Percentiles rank a stretch among this genome's conserved stretches.
Conservation (phyloP, 2,329 filamentous ascomycete species). For the Verticillium zaregamsianum region DNA sequence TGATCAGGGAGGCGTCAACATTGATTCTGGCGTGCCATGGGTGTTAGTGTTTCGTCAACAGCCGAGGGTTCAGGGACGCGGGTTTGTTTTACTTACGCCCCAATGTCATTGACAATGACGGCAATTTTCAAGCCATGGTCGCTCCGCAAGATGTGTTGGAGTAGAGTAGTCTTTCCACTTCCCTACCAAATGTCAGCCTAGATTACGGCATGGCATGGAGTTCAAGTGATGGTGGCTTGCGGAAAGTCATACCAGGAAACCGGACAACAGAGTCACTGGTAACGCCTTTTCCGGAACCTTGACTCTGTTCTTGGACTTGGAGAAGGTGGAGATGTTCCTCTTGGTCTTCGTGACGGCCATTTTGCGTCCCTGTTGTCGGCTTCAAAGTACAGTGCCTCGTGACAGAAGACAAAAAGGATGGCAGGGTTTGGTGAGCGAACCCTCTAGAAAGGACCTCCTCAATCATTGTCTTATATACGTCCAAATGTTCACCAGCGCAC, state of each 20-base stretch:
- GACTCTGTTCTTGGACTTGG: neutral
- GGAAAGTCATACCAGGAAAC: conserved; percentile 44
- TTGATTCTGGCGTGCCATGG: conserved; percentile 43
- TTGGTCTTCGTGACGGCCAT: conserved; percentile 2
- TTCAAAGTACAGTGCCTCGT: neutral
- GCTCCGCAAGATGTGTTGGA: conserved; percentile 64
- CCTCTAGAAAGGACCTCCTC: neutral
- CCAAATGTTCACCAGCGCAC: neutral
- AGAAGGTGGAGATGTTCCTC: conserved; percentile 6
- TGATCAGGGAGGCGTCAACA: conserved; percentile 60
- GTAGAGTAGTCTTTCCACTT: conserved; percentile 66
- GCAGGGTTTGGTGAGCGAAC: neutral
- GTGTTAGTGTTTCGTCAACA: neutral
- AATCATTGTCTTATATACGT: neutral
- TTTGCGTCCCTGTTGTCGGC: too few relatives aligned
- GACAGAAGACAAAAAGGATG: neutral
- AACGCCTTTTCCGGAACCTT: conserved; percentile 25
- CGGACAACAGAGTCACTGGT: conserved; percentile 57
- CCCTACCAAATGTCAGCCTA: conserved; percentile 36
- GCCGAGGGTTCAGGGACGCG: neutral
- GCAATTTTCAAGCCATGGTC: conserved; percentile 66
- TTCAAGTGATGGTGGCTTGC: too few relatives aligned
- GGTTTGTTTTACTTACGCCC: conserved; percentile 35
- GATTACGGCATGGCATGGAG: too few relatives aligned
- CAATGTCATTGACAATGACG: conserved; percentile 71